Evolutionary conservation across 1,139 yeast species (phyloP), one percentile per base, ranked within the genome.

Genomic region (Meyerozyma elateridarum): DNA sequence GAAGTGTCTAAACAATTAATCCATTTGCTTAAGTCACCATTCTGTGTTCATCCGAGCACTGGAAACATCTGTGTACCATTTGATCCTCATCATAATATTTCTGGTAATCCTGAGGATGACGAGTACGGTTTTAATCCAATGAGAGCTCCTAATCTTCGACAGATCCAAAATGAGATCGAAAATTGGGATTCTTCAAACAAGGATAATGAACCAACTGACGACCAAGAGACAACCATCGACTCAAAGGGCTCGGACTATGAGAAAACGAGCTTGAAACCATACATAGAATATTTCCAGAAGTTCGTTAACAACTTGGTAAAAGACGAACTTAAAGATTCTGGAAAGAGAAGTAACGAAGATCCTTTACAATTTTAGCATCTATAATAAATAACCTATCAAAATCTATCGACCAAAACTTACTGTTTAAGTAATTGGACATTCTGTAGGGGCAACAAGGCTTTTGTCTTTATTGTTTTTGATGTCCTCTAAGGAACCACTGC

Each of bases 61-160:
- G 97, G 96, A n/a, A 84, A 88, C 46, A 85, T 91, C 4, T 91
- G 98, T 75, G 96, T 93, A 6, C 96, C 98, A 0, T 88, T 91
- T 47, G 85, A 81, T 49, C 77, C 85, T 1, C 15, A 51, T 42
- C 22, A 53, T 51, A 45, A 73, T 40, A 45, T 65, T 19, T 52
- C 62, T 2, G 56, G 51, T n/a, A 54, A 62, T 35, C 35, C 41
- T 7, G 60, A 57, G 1, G 68, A 66, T 39, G 72, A 64, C 38
- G 55, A 39, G 0, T 67, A 73, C 36, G 76, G 76, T 1, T 91
- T 91, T 51, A 78, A 82, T 45, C 97, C 97, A 1, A 71, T 72
- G 45, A 67, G 64, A 9, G 91, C 95, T 1, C 98, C 98, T 6
- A 85, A 81, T 34, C 66, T 89, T 36, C 62, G 76, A 30, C 64